phyloP scores from a whole-genome alignment of 441 rosid species.

The Rhodomyrtus psidioides region DNA sequence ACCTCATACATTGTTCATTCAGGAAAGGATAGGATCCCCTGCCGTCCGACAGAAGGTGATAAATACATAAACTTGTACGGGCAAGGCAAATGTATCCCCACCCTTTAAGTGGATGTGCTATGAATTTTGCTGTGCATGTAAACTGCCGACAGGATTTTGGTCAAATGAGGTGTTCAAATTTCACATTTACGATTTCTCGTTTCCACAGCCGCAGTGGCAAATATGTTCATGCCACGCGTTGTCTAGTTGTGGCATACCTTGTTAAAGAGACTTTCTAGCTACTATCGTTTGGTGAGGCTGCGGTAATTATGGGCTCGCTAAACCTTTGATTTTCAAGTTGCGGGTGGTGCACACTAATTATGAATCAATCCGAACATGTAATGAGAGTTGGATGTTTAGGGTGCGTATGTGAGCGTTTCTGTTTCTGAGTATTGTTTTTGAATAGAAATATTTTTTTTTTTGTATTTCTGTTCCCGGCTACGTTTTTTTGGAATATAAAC shows the following conservation, averaged over 20 bases:
- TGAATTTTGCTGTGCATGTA: background rate
- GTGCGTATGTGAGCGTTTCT: too few species aligned
- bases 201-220: background rate
- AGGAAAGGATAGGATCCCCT: background rate
- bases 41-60: background rate
- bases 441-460: too few species aligned
- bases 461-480: too few species aligned
- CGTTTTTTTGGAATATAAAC: too few species aligned
- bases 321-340: background rate
- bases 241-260: accelerated
- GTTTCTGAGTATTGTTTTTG: too few species aligned
- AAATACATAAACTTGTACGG: background rate
- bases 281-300: background rate
- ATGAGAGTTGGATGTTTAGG: background rate
- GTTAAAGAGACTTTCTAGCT: background rate
- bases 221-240: accelerated
- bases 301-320: background rate
- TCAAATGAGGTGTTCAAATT: background rate
- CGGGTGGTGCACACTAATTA: background rate
- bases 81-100: background rate
- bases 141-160: background rate
- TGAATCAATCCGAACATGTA: background rate
- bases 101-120: background rate
- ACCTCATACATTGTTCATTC: background rate
- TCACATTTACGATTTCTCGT: background rate